phyloP scores from a whole-genome alignment of 2,329 filamentous ascomycete species.

The Diaporthe humulicola region DNA sequence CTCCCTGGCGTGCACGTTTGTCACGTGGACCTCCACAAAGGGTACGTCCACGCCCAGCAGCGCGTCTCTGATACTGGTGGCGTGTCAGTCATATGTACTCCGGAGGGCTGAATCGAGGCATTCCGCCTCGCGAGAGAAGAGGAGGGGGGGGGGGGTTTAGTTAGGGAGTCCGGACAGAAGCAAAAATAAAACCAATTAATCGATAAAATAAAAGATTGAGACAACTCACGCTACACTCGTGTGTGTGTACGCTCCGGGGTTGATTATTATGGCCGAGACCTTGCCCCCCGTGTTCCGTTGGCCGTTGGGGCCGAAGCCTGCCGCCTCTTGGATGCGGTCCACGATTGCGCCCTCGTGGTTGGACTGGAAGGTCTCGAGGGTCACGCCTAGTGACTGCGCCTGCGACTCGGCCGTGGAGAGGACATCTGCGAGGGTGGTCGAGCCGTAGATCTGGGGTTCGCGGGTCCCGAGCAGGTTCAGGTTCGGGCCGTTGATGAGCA shows the following conservation, averaged over 20 bases:
- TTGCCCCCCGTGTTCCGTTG: constrained; percentile 44
- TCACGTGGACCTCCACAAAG: constrained; percentile 84
- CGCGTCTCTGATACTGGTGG: constrained; percentile 73
- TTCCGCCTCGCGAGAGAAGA: background rate
- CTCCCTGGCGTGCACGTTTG: constrained; percentile 81
- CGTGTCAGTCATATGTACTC: constrained; percentile 5
- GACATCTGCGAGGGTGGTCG: constrained; percentile 75
- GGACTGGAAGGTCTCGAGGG: constrained; percentile 76
- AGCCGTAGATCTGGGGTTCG: constrained; percentile 81
- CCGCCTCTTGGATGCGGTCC: constrained; percentile 79
- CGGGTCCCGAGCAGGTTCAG: constrained; percentile 83
- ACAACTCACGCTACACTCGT: constrained; percentile 71
- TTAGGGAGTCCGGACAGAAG: too few relatives aligned
- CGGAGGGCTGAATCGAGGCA: background rate
- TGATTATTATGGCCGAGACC: constrained; percentile 79
- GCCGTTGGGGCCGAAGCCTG: constrained; percentile 49
- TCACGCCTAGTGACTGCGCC: constrained; percentile 59
- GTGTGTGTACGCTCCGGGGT: constrained; percentile 81
- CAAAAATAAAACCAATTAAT: background rate
- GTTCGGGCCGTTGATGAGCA: constrained; percentile 86
- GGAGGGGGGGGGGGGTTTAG: background rate
- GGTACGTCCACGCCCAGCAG: constrained; percentile 77
- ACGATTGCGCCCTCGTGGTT: constrained; percentile 84
- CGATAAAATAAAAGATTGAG: background rate
- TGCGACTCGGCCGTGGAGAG: constrained; percentile 62